Percentiles rank a stretch among this genome's conserved stretches.
Evolutionary conservation across 2,329 filamentous ascomycete species (phyloP).

Genomic region (Xylariaceae sp.): DNA sequence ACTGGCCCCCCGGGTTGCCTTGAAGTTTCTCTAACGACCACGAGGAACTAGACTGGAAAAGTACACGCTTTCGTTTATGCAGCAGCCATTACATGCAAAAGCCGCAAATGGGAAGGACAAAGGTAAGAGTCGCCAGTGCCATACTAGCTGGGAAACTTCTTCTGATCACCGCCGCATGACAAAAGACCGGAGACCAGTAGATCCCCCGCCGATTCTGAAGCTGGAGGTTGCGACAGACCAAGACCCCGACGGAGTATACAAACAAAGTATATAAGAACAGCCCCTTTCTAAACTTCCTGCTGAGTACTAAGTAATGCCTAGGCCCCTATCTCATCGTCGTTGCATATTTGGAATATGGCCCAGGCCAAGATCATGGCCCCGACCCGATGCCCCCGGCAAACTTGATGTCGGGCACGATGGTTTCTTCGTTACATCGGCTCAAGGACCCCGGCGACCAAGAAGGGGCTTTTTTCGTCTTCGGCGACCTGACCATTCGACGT

Average conservation of each 20-base stretch:
- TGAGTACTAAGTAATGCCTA: constrained; percentile 4
- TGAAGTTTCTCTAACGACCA: constrained; percentile 4
- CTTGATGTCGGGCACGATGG: constrained; percentile 65
- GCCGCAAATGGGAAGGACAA: constrained; percentile 34
- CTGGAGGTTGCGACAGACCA: constrained; percentile 49
- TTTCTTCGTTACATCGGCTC: constrained; percentile 76
- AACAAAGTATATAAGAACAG: constrained; percentile 51
- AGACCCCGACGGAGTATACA: constrained; percentile 45
- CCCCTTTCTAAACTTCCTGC: background rate
- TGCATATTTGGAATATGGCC: constrained; percentile 36
- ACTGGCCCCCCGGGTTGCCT: background rate
- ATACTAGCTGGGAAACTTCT: background rate
- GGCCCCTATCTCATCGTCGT: constrained; percentile 34
- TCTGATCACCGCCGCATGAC: constrained; percentile 6
- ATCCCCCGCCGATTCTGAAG: constrained; percentile 81
- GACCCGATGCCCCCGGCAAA: constrained; percentile 40
- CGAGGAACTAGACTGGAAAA: constrained; percentile 23
- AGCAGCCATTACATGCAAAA: constrained; percentile 31
- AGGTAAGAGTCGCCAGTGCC: constrained; percentile 21
- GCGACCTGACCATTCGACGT: constrained; percentile 74
- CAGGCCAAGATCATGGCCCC: constrained; percentile 39
- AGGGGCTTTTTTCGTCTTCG: constrained; percentile 87
- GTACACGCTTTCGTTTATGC: constrained; percentile 31
- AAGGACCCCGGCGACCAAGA: constrained; percentile 76
- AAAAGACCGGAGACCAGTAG: constrained; percentile 76